phyloP scores from a whole-genome alignment of 2,329 filamentous ascomycete genomes.

The Aspergillus luchuensis region DNA sequence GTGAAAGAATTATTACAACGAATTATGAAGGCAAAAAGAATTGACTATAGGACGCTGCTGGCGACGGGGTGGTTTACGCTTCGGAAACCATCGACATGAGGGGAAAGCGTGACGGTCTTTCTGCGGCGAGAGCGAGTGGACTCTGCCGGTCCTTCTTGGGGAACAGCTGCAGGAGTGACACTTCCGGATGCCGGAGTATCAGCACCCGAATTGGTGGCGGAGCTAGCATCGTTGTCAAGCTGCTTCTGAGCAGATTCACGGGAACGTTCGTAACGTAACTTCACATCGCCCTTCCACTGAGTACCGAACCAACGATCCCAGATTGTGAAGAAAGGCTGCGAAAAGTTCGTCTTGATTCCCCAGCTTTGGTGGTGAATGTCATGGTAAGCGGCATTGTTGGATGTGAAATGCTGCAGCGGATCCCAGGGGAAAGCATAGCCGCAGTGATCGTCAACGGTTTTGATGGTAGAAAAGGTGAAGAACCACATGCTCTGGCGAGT shows the following conservation, averaged over 20 bases:
- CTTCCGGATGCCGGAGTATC: constrained; percentile 30
- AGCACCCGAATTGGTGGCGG: constrained; percentile 28
- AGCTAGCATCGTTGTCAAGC: constrained; percentile 50
- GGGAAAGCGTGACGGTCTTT: constrained; percentile 35
- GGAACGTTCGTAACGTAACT: constrained; percentile 60
- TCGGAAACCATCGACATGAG: constrained; percentile 38
- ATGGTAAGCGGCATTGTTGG: constrained; percentile 95
- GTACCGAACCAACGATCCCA: constrained; percentile 86
- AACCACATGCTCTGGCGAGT: constrained; percentile 84
- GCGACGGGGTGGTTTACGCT: constrained; percentile 42
- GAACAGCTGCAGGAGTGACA: constrained; percentile 24
- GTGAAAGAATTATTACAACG: background rate
- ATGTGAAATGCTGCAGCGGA: constrained; percentile 84
- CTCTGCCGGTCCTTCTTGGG: constrained; percentile 27
- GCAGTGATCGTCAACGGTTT: constrained; percentile 97
- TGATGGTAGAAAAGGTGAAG: constrained; percentile 85
- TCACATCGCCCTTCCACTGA: constrained; percentile 73
- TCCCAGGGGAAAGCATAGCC: constrained; percentile 96
- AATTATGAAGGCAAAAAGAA: background rate
- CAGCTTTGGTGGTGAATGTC: constrained; percentile 99
- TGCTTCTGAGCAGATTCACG: constrained; percentile 59
- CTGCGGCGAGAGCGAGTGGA: constrained; percentile 36
- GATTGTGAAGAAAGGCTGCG: constrained; percentile 73
- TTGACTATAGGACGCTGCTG: constrained; percentile 41
- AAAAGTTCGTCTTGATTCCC: constrained; percentile 78